Evolutionary conservation across 1,139 yeast genomes (phyloP), one percentile per base, ranked within the genome.

Genomic region (Saccharomyces hybrid): DNA sequence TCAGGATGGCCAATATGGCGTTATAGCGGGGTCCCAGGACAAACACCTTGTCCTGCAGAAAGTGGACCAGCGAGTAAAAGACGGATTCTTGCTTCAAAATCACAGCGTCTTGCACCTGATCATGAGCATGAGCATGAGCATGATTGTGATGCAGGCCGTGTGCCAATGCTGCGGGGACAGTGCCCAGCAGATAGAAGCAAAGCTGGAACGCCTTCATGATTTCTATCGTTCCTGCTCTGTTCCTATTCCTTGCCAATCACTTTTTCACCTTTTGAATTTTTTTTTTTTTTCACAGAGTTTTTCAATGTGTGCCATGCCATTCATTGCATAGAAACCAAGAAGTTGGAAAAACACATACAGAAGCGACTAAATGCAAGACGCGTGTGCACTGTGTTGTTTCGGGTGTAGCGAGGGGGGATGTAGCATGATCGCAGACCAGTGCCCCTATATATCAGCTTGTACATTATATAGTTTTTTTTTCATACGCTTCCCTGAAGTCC

Each of bases 1-100:
- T 77, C 0, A 82, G 67, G 0, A 87, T 82, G 1, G 89, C 88
- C 46, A 83, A 63, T 9, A 84, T 49, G 0, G 88, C 78, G 63
- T 84, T 84, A 51, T 76, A 75, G 2, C 79, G 58, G 19, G 70
- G 58, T 9, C 55, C 52, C 44, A 55, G 60, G 9, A 59, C 60
- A 38, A 64, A 64, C 2, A 61, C 26, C 44, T 56, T 47, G 42
- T 34, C 42, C 42, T 16, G 42, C 25, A 34, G 27, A 42, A 28
- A 47, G 7, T 46, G 49, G 23, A 51, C 46, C 3, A 48, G 11
- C 16, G 29, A 23, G 42, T 34, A 14, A n/a, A 34, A 16, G 13
- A 8, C 19, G 11, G 42, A 34, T 34, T 34, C 42, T n/a, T 34
- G 42, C 23, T 34, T 34, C 42, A 34, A 34, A 16, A 34, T 14